Evolutionary conservation across 805 yeast species (phyloP).

Genomic region (Blastobotrys attinorum): DNA sequence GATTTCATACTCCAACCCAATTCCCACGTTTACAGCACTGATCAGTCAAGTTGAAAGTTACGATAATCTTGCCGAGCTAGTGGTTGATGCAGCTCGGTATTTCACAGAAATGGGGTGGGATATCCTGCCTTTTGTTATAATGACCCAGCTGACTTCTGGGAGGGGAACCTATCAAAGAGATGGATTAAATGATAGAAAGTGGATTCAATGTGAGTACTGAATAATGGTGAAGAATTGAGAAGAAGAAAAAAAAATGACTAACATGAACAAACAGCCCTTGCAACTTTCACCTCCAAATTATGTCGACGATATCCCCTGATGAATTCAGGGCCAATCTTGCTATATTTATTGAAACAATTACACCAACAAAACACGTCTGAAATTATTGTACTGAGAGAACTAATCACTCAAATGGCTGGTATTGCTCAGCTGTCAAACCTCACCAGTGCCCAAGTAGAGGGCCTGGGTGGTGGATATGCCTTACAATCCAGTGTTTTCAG

Average conservation of each 20-base stretch:
- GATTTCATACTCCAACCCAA: constrained; percentile 66
- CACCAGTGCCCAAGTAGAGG: constrained; percentile 53
- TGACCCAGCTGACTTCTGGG: constrained; percentile 63
- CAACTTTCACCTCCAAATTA: constrained; percentile 70
- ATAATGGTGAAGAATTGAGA: neutral
- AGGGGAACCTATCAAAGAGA: constrained; percentile 62
- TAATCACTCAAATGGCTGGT: constrained; percentile 71
- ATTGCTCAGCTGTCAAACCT: constrained; percentile 61
- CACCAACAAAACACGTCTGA: constrained; percentile 53
- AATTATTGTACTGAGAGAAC: constrained; percentile 56
- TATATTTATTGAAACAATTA: constrained; percentile 54
- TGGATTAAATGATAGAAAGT: constrained; percentile 71
- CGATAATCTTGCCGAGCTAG: constrained; percentile 71
- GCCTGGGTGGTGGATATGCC: constrained; percentile 57
- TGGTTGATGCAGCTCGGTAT: constrained; percentile 69
- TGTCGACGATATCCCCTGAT: constrained; percentile 48
- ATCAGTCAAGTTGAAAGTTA: constrained; percentile 85
- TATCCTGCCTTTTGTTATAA: constrained; percentile 61
- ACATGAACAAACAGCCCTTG: constrained; percentile 41
- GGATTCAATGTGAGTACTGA: constrained; percentile 52
- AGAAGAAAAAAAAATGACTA: neutral
- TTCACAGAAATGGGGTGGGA: constrained; percentile 82
- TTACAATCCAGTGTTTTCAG: constrained; percentile 47
- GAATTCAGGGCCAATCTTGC: constrained; percentile 54
- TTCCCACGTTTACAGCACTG: constrained; percentile 64